These are phyloP conservation scores for Vanrija sp. DNA, from an alignment of 1,284 basidiomycete genomes.

Conservation along the genomic window DNA sequence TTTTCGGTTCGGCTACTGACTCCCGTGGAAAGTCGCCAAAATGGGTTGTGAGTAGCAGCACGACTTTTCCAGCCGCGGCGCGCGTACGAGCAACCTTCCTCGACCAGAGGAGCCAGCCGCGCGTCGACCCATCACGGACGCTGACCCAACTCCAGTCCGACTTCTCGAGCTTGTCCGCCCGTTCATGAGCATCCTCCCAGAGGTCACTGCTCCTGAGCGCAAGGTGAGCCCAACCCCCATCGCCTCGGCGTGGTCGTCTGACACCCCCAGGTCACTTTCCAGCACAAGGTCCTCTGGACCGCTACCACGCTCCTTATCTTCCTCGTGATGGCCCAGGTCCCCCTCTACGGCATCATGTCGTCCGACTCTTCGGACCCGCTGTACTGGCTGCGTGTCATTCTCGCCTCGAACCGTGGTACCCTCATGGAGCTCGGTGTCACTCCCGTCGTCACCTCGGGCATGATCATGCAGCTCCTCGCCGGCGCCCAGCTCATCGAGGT, in stretches of 20 bases:
- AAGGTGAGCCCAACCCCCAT: slow-evolving; percentile 57
- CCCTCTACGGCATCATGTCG: slow-evolving; percentile 95
- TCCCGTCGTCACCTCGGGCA: slow-evolving; percentile 94
- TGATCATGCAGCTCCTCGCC: slow-evolving; percentile 99
- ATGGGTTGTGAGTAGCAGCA: slow-evolving; percentile 37
- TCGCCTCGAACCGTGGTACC: slow-evolving; percentile 95
- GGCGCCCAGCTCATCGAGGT: slow-evolving; percentile 97
- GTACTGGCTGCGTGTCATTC: slow-evolving; percentile 99
- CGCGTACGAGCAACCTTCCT: background rate
- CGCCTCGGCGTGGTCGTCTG: background rate
- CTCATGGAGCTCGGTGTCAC: slow-evolving; percentile 99
- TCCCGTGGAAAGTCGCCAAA: slow-evolving; percentile 22
- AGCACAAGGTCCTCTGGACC: slow-evolving; percentile 95
- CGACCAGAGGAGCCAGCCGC: background rate
- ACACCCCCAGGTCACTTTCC: slow-evolving; percentile 72
- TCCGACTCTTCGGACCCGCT: slow-evolving; percentile 96
- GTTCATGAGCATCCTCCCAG: slow-evolving; percentile 87
- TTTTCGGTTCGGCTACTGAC: slow-evolving; percentile 17
- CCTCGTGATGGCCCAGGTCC: slow-evolving; percentile 95
- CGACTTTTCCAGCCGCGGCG: background rate
- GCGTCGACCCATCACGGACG: background rate
- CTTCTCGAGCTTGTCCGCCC: slow-evolving; percentile 94
- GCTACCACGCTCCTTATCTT: slow-evolving; percentile 95
- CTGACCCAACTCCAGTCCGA: slow-evolving; percentile 59
- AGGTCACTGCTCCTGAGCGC: slow-evolving; percentile 92